A percentile compares a stretch with the other conserved stretches of the same genome.
Evolutionary conservation across 2,329 filamentous ascomycete genomes (phyloP).

Genomic region (Passalora sequoiae): DNA sequence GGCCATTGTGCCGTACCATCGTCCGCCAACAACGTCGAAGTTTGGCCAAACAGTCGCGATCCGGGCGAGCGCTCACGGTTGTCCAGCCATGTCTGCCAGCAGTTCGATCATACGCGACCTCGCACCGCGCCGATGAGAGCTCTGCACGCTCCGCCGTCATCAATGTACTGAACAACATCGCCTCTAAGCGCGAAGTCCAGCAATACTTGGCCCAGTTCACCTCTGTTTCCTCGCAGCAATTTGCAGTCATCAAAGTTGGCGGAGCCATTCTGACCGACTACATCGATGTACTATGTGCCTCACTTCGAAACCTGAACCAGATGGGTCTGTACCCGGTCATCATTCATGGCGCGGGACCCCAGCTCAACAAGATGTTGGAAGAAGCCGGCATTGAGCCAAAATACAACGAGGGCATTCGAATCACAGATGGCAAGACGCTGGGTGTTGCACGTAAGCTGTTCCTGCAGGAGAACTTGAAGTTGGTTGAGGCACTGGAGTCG

Average conservation of each 20-base stretch:
- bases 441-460: slow-evolving; percentile 88
- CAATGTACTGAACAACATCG: slow-evolving; percentile 89
- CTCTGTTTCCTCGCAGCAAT: slow-evolving; percentile 92
- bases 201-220: slow-evolving; percentile 98
- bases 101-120: slow-evolving; percentile 18
- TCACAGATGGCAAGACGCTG: slow-evolving; percentile 93
- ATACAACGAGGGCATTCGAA: slow-evolving; percentile 92
- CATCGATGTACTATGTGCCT: slow-evolving; percentile 83
- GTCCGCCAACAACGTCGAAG: slow-evolving; percentile 11
- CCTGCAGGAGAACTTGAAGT: slow-evolving; percentile 87
- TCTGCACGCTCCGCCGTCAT: slow-evolving; percentile 76
- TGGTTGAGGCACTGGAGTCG: slow-evolving; percentile 82
- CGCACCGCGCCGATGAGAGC: slow-evolving; percentile 42
- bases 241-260: slow-evolving; percentile 97
- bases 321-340: slow-evolving; percentile 93
- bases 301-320: slow-evolving; percentile 86
- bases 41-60: slow-evolving; percentile 36
- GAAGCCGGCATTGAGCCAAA: slow-evolving; percentile 88
- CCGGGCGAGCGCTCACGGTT: slow-evolving; percentile 14
- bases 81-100: slow-evolving; percentile 4
- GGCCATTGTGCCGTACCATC: slow-evolving; percentile 11
- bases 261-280: slow-evolving; percentile 94
- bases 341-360: slow-evolving; percentile 89
- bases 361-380: slow-evolving; percentile 87
- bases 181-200: slow-evolving; percentile 91